Conservation (phyloP, 1,284 basidiomycete genomes). For the Vanrija pseudolonga region DNA sequence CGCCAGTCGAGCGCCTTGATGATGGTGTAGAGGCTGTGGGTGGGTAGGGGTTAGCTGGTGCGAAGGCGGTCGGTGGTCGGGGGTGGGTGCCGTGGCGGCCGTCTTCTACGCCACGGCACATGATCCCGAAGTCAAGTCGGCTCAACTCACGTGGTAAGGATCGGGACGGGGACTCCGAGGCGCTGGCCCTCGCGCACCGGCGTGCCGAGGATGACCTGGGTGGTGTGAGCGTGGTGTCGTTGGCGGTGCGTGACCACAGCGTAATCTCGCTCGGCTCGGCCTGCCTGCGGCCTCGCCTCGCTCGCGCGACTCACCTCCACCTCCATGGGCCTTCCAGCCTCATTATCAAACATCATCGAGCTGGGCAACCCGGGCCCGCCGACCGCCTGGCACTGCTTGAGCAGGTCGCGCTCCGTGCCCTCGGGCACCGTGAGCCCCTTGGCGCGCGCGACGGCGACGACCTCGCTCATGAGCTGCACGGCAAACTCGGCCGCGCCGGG, state of each 20-base stretch:
- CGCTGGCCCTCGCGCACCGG: constrained; percentile 47
- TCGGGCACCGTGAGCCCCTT: constrained; percentile 47
- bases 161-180: constrained; percentile 47
- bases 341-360: constrained; percentile 46
- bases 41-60: neutral
- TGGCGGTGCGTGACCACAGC: neutral
- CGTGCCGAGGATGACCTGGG: constrained; percentile 47
- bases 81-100: too few species aligned
- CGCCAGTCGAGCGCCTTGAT: constrained; percentile 46
- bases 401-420: constrained; percentile 38
- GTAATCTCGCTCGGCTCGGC: neutral
- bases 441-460: constrained; percentile 45
- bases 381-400: constrained; percentile 40
- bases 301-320: constrained; percentile 38
- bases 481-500: constrained; percentile 35
- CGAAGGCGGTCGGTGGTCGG: too few species aligned
- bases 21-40: constrained; percentile 37
- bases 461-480: constrained; percentile 44
- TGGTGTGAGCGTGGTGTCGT: neutral
- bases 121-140: too few species aligned
- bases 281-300: too few species aligned
- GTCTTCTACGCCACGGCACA: too few species aligned
- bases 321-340: constrained; percentile 43
- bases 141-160: constrained; percentile 45
- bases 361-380: constrained; percentile 39